Evolutionary conservation across 2,329 filamentous ascomycete genomes (phyloP).

Genomic region (Dryadomyces quercus-mongolicae): DNA sequence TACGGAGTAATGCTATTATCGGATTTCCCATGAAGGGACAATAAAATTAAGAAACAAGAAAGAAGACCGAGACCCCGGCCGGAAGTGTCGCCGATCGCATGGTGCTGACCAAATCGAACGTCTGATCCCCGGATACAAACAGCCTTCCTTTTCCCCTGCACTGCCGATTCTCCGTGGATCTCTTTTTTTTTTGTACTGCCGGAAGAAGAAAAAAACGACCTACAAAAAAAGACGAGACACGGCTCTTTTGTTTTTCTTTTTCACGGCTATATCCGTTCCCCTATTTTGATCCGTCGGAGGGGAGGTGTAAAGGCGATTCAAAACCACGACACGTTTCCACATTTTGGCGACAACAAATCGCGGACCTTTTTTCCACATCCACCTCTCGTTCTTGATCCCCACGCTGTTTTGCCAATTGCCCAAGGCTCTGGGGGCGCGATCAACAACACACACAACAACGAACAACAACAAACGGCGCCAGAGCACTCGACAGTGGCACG

Average conservation of each 20-base stretch:
- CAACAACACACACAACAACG: background rate
- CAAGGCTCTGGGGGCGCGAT: too few species aligned
- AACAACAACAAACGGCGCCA: too few species aligned
- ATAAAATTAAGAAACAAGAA: background rate
- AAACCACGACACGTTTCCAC: background rate
- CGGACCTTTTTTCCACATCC: background rate
- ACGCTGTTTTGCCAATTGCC: background rate
- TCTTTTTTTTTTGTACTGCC: background rate
- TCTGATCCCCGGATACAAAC: background rate
- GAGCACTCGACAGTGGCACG: too few species aligned
- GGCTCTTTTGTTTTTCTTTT: too few species aligned
- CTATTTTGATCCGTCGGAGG: constrained; percentile 2
- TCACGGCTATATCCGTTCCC: background rate
- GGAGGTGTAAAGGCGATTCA: background rate
- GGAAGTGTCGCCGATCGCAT: constrained; percentile 4
- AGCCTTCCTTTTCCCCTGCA: background rate
- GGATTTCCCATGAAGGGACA: background rate
- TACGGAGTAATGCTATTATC: background rate
- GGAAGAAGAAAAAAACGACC: background rate
- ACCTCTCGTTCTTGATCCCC: background rate
- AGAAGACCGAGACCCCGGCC: background rate
- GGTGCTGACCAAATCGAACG: constrained; percentile 6
- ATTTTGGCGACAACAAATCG: background rate
- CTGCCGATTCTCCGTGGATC: background rate
- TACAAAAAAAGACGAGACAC: background rate